These are phyloP conservation scores for Phialophora tarda DNA, from an alignment of 2,329 filamentous ascomycete genomes.

Conservation along the genomic window DNA sequence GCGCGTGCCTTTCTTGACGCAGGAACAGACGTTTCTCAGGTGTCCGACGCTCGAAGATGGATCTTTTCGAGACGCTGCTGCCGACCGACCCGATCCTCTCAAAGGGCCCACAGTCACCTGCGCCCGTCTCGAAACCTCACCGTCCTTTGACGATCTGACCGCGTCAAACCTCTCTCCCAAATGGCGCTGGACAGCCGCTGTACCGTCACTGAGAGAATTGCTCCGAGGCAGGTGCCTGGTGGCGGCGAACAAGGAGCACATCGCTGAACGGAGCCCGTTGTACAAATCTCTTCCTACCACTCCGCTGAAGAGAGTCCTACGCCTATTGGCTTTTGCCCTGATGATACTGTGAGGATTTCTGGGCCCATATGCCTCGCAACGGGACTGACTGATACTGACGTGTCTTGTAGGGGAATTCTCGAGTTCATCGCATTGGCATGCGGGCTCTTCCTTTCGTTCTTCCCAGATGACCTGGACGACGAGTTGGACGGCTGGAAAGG, in stretches of 20 bases:
- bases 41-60: conserved; percentile 31
- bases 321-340: conserved; percentile 33
- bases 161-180: conserved; percentile 9
- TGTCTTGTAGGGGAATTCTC: conserved; percentile 44
- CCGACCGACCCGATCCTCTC: conserved; percentile 20
- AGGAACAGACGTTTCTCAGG: conserved; percentile 29
- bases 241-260: conserved; percentile 20
- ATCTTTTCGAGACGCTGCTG: conserved; percentile 14
- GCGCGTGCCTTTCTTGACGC: conserved; percentile 33
- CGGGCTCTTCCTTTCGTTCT: conserved; percentile 49
- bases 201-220: conserved; percentile 10
- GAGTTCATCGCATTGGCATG: conserved; percentile 49
- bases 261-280: conserved; percentile 9
- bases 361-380: not conserved
- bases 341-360: conserved; percentile 36
- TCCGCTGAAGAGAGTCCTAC: conserved; percentile 27
- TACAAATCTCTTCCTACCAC: conserved; percentile 18
- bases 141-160: conserved; percentile 19
- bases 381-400: conserved; percentile 6
- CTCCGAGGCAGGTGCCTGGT: conserved; percentile 7
- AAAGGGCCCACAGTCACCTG: conserved; percentile 29
- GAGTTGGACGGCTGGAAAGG: conserved; percentile 50
- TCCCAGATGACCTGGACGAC: conserved; percentile 50
- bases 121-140: conserved; percentile 16
- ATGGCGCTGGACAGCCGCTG: conserved; percentile 26